Evolutionary conservation across 2,329 filamentous ascomycete genomes (phyloP).

Genomic region (Pseudogymnoascus sp.): DNA sequence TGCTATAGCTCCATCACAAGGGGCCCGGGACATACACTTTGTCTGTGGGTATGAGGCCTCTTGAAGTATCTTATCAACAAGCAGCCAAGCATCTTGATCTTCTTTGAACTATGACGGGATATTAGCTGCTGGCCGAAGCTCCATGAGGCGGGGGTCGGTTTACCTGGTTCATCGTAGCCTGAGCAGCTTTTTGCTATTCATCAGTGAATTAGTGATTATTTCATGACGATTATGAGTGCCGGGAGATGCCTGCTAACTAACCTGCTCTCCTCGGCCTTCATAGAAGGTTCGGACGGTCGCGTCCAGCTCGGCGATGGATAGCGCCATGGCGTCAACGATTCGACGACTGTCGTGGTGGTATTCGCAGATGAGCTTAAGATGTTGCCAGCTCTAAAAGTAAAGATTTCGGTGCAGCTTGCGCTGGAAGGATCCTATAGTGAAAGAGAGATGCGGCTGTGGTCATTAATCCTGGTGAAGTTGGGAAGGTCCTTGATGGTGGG

Average conservation of each 20-base stretch:
- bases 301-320: constrained; percentile 90
- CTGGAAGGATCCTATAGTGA: constrained; percentile 8
- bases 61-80: constrained; percentile 94
- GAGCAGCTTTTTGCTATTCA: constrained; percentile 87
- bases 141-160: constrained; percentile 26
- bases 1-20: background rate
- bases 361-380: constrained; percentile 12
- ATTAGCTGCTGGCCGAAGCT: constrained; percentile 21
- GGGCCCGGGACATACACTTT: constrained; percentile 63
- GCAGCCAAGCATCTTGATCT: constrained; percentile 94
- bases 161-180: constrained; percentile 89
- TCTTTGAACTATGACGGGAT: constrained; percentile 75
- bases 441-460: constrained; percentile 11
- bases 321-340: constrained; percentile 49
- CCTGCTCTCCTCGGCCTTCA: constrained; percentile 89
- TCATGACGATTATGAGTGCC: constrained; percentile 2
- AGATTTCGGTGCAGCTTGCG: constrained; percentile 15
- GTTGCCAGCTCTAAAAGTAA: constrained; percentile 2
- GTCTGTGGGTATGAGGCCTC: constrained; percentile 91
- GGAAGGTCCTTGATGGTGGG: constrained; percentile 12
- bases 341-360: constrained; percentile 1
- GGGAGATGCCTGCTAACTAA: constrained; percentile 41
- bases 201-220: constrained; percentile 35
- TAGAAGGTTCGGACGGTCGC: constrained; percentile 94
- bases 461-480: constrained; percentile 12